Conservation (phyloP, 176 grass and related monocot species). For the Chloris gayana region DNA sequence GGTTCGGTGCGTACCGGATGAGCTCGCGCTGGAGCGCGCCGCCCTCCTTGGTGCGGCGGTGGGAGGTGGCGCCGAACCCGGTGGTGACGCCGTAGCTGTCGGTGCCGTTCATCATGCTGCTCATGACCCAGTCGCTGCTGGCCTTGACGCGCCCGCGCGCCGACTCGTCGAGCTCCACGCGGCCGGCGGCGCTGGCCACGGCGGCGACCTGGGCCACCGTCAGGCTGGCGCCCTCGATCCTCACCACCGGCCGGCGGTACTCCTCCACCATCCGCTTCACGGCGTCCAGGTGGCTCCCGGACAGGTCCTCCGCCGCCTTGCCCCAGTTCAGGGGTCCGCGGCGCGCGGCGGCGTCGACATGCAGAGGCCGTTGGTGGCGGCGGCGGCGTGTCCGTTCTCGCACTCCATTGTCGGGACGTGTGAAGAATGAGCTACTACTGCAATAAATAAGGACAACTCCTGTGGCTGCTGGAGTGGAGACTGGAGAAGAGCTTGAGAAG, state of each 20-base stretch:
- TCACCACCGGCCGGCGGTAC: conserved; percentile 56
- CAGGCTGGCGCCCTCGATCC: conserved; percentile 72
- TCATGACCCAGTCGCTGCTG: conserved; percentile 87
- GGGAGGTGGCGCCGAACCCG: conserved; percentile 86
- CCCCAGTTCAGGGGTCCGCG: conserved; percentile 73
- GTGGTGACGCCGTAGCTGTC: conserved; percentile 95
- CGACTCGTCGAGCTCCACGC: conserved; percentile 66
- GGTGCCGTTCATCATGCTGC: conserved; percentile 79
- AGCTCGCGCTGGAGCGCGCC: conserved; percentile 38
- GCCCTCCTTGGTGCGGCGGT: conserved; percentile 80
- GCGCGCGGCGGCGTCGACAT: not conserved
- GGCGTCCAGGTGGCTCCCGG: conserved; percentile 67
- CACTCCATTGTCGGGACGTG: conserved; percentile 26
- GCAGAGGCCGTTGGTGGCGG: conserved; percentile 38
- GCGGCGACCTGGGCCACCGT: conserved; percentile 76
- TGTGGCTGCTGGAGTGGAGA: not conserved
- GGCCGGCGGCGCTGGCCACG: conserved; percentile 45
- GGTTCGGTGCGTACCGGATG: conserved; percentile 2
- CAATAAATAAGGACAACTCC: too few relatives aligned
- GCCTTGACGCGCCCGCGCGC: conserved; percentile 69
- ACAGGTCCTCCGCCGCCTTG: conserved; percentile 46
- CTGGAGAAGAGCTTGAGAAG: conserved; percentile 26
- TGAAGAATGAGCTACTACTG: not conserved
- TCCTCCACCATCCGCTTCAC: conserved; percentile 82
- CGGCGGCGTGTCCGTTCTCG: conserved; percentile 10